Evolutionary conservation across 345 rosid species (phyloP).

Genomic region (Lumnitzera littorea): DNA sequence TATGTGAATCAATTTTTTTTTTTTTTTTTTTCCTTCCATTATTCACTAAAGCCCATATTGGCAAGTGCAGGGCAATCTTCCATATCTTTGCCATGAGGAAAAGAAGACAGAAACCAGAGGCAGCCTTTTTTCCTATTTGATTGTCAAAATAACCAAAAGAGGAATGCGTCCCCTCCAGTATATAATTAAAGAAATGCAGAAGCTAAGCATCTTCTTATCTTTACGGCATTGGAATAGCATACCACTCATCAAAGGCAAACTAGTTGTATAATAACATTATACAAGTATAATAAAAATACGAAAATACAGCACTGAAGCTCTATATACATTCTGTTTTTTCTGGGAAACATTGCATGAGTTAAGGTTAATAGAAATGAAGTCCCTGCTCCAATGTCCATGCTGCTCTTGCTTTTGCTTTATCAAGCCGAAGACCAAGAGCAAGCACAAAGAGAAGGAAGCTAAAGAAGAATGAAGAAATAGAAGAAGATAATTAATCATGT

Average conservation of each 20-base stretch:
- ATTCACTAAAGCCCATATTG: too few species aligned
- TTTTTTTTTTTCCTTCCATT: too few species aligned
- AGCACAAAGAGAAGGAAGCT: background rate
- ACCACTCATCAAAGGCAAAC: background rate
- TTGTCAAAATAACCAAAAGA: too few species aligned
- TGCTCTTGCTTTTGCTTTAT: constrained; percentile 14
- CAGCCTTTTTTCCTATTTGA: background rate
- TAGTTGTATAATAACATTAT: too few species aligned
- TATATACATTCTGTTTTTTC: background rate
- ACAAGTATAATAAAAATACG: too few species aligned
- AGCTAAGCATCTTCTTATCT: constrained; percentile 8
- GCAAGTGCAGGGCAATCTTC: too few species aligned
- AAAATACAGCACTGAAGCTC: too few species aligned
- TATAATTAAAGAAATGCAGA: background rate
- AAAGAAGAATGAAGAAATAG: background rate
- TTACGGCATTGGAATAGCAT: background rate
- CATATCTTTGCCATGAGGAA: background rate
- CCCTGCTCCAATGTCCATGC: constrained; percentile 14
- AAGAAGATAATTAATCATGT: background rate
- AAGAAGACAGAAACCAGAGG: background rate
- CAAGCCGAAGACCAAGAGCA: constrained; percentile 8
- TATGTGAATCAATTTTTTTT: background rate
- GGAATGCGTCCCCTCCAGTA: too few species aligned
- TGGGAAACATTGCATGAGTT: background rate
- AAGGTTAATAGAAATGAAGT: constrained; percentile 8